Base-by-base conservation (phyloP, 768 basidiomycete species). In the Russula dissimulans region DNA sequence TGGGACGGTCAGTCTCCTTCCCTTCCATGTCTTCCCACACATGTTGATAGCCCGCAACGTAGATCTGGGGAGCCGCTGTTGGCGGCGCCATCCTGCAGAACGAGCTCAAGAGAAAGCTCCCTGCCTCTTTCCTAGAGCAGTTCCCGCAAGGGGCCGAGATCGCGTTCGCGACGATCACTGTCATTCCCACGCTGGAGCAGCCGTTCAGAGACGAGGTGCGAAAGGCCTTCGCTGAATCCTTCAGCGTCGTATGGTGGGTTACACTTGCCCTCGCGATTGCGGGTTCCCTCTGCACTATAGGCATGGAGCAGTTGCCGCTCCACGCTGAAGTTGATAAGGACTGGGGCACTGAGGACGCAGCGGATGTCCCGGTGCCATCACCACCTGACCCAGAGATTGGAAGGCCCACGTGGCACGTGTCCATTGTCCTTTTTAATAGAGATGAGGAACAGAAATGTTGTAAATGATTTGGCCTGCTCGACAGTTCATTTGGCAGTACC, bases 41-140 rank as follows among this genome's bases (percentile, higher is more conserved):
- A 17, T 57, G 59, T 32, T 22, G n/a, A 54, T 42, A 12, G 49
- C 34, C 17, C 14, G 12, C 22, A 34, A 44, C 59, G 0, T 61
- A 76, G 68, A 66, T 70, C 17, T 71, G 74, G 67, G 77, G 76
- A 17, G 70, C 77, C 54, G 68, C 70, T 9, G 67, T 76, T 39
- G 74, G 74, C 3, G 67, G 69, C 3, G 69, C 71, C 0, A 61
- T 76, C 38, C 67, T 78, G 9, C 72, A 74, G 56, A 78, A 77
- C 64, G 54, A 71, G 57, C 71, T 79, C 29, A 50, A 53, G 10
- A 63, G 57, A 12, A 56, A 60, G 1, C 67, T 78, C 0, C 76
- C 78, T 0, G 32, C 50, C 0, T 61, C 57, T 2, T 72, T 75
- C 57, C 41, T 68, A 2, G 51, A 58, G 0, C 36, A 59, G 36